Percentiles rank a stretch among this genome's conserved stretches.
Conservation (phyloP, 176 grass and related monocot species). For the Elymus sibiricus region DNA sequence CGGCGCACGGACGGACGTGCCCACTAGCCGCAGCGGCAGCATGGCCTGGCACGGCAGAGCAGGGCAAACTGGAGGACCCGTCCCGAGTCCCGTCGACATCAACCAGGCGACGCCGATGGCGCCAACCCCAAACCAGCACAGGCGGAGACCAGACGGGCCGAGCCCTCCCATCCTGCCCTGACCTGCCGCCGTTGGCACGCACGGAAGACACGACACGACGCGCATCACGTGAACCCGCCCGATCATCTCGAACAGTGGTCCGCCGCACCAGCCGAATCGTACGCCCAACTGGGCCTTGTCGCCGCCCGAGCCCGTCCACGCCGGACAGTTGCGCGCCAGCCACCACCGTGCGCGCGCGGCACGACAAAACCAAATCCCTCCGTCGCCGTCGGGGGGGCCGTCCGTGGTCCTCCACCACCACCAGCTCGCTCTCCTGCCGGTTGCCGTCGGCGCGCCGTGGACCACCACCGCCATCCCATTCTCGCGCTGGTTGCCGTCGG, state of each 20-base stretch:
- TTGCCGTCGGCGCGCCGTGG: too few species aligned
- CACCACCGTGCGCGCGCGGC: not conserved
- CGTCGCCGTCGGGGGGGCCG: not conserved
- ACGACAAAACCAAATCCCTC: not conserved
- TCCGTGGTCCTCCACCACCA: too few species aligned
- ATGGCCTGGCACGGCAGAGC: not conserved
- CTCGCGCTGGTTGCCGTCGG: not conserved
- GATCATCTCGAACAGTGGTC: not conserved
- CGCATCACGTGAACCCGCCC: not conserved
- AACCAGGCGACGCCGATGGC: not conserved
- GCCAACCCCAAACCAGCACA: not conserved
- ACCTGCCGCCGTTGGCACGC: not conserved
- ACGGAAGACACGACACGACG: not conserved
- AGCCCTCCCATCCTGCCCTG: not conserved
- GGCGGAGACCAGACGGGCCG: not conserved
- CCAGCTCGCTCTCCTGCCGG: too few species aligned
- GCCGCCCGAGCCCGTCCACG: not conserved
- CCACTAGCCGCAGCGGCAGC: not conserved
- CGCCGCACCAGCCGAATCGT: not conserved
- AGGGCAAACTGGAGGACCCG: not conserved
- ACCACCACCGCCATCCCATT: too few species aligned
- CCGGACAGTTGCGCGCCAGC: not conserved
- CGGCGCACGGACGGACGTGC: not conserved
- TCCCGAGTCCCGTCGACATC: not conserved
- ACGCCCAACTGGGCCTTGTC: not conserved